Conservation (phyloP, 2,329 filamentous ascomycete genomes). For the Teratosphaeria destructans region DNA sequence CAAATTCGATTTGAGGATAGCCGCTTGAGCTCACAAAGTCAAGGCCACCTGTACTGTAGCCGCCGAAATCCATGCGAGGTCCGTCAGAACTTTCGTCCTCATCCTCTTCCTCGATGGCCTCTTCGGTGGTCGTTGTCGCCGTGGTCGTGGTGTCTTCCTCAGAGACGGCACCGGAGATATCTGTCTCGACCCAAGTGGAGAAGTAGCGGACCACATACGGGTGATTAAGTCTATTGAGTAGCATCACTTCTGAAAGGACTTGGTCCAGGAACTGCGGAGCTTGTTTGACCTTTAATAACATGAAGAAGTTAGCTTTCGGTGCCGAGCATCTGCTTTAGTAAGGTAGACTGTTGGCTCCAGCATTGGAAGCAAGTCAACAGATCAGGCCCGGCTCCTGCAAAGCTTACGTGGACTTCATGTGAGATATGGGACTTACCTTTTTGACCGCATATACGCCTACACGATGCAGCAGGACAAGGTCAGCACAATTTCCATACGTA, state of each 20-base stretch:
- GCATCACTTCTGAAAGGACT: conserved; percentile 71
- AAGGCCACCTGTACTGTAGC: conserved; percentile 61
- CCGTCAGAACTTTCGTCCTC: conserved; percentile 38
- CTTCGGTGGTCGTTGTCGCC: conserved; percentile 6
- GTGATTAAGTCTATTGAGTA: conserved; percentile 87
- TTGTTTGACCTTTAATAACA: conserved; percentile 53
- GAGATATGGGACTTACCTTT: conserved; percentile 38
- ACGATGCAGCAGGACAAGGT: background rate
- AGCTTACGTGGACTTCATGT: background rate
- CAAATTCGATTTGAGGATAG: conserved; percentile 68
- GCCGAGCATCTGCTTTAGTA: background rate
- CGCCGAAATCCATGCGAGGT: conserved; percentile 49
- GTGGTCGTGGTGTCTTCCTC: conserved; percentile 12
- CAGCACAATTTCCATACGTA: background rate
- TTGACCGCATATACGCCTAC: conserved; percentile 76
- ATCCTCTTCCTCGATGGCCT: conserved; percentile 21
- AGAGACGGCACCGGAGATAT: conserved; percentile 15
- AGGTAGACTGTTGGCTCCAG: background rate
- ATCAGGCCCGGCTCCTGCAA: background rate
- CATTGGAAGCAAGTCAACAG: background rate
- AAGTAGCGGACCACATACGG: conserved; percentile 84
- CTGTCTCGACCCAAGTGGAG: conserved; percentile 84
- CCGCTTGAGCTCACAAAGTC: conserved; percentile 89
- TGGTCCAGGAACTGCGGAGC: conserved; percentile 63
- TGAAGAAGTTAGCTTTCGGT: background rate